Evolutionary conservation across 108 stramenopile species (phyloP).

Genomic region (Nitzschia sp.): DNA sequence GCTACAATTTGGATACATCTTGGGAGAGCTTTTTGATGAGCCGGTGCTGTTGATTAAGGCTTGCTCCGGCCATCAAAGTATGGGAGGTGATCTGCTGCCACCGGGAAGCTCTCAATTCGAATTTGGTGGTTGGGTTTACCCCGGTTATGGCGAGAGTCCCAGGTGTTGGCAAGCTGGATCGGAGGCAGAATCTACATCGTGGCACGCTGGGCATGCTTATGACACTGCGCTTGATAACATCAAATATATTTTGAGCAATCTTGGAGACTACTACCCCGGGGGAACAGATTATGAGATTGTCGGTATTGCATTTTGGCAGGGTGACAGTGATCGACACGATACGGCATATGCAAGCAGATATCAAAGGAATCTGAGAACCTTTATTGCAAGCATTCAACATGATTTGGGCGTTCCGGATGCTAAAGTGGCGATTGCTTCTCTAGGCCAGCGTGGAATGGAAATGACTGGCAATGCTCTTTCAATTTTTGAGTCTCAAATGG

Average conservation of each 20-base stretch:
- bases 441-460: conserved; percentile 32
- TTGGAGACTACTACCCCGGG: conserved; percentile 36
- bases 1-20: conserved; percentile 40
- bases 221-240: conserved; percentile 27
- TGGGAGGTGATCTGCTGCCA: conserved; percentile 48
- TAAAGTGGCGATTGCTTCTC: conserved; percentile 41
- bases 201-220: conserved; percentile 42
- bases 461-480: conserved; percentile 14
- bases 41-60: conserved; percentile 46
- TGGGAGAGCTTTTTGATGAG: conserved; percentile 35
- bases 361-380: conserved; percentile 23
- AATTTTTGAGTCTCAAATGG: conserved; percentile 35
- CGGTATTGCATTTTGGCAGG: conserved; percentile 52
- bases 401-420: conserved; percentile 38
- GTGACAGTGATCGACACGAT: conserved; percentile 39
- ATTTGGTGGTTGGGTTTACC: conserved; percentile 26
- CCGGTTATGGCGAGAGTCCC: conserved; percentile 35
- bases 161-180: conserved; percentile 25
- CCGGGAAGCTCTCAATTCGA: conserved; percentile 34
- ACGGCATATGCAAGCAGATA: conserved; percentile 18
- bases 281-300: conserved; percentile 30
- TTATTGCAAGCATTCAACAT: conserved; percentile 27
- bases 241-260: conserved; percentile 23
- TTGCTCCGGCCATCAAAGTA: conserved; percentile 32
- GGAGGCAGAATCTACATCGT: not conserved